A percentile compares a stretch with the other conserved stretches of the same genome.
Evolutionary conservation across 495 filamentous ascomycete genomes (phyloP).

Genomic region (Halenospora varia): DNA sequence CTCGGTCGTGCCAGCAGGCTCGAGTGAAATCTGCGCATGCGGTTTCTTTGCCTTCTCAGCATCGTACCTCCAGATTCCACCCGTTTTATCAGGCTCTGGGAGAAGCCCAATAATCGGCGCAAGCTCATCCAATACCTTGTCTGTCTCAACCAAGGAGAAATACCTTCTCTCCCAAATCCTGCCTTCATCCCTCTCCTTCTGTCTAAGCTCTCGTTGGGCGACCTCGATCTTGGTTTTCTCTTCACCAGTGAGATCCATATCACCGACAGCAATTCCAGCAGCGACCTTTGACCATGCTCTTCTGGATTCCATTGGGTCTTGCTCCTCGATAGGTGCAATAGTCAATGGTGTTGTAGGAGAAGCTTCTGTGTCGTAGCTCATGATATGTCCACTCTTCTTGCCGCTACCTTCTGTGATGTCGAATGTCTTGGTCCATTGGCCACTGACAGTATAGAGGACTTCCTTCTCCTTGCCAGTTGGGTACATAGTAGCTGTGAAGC

Average conservation of each 20-base stretch:
- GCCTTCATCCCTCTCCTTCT: constrained; percentile 73
- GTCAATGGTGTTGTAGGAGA: constrained; percentile 62
- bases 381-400: constrained; percentile 63
- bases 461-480: constrained; percentile 78
- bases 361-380: constrained; percentile 63
- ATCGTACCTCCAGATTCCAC: constrained; percentile 71
- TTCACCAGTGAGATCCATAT: constrained; percentile 74
- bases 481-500: constrained; percentile 74
- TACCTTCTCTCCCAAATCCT: constrained; percentile 84
- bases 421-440: constrained; percentile 90
- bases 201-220: constrained; percentile 79
- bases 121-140: constrained; percentile 18
- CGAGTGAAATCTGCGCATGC: background rate
- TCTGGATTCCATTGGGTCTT: constrained; percentile 84
- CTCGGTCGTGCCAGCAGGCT: background rate
- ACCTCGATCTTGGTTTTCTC: constrained; percentile 94
- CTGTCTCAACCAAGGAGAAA: constrained; percentile 50
- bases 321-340: constrained; percentile 71
- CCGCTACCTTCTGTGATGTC: constrained; percentile 70
- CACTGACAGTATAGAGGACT: constrained; percentile 81
- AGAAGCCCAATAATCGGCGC: constrained; percentile 18
- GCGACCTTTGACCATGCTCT: constrained; percentile 93
- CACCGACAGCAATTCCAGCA: constrained; percentile 68
- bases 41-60: constrained; percentile 37
- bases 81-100: constrained; percentile 57